These are phyloP conservation scores for Nicotiana attenuata DNA, from an alignment of 257 asterid species.

Conservation along the genomic window DNA sequence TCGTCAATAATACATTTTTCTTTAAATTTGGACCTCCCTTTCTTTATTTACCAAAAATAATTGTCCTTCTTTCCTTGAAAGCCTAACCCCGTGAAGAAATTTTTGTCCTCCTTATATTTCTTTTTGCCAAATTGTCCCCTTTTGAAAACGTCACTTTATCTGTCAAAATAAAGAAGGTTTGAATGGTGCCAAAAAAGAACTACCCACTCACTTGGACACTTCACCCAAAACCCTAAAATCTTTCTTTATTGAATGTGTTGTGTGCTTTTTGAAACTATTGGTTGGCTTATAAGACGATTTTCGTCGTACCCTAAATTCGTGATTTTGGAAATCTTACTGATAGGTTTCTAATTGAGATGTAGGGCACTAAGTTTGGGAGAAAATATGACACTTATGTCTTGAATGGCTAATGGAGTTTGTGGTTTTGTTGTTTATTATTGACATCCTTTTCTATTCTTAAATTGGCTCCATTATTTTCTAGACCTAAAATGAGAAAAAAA, in stretches of 20 bases:
- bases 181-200: slow-evolving; percentile 17
- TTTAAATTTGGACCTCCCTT: neutral
- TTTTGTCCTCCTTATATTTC: neutral
- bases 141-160: neutral
- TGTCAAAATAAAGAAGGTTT: slow-evolving; percentile 10
- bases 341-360: neutral
- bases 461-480: neutral
- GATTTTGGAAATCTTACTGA: neutral
- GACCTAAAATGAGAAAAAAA: neutral
- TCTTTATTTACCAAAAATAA: slow-evolving; percentile 2
- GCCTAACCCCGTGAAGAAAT: slow-evolving; percentile 13
- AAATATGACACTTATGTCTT: neutral
- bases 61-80: slow-evolving; percentile 8
- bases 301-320: neutral
- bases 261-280: slow-evolving; percentile 4
- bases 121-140: slow-evolving; percentile 4
- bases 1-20: neutral
- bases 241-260: neutral
- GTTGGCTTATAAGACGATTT: neutral
- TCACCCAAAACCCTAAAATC: neutral
- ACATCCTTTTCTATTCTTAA: neutral
- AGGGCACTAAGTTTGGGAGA: neutral
- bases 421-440: neutral
- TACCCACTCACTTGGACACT: neutral
- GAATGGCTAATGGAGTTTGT: neutral